Conservation (phyloP, 1,139 yeast genomes). For the Sugiyamaella novakii region DNA sequence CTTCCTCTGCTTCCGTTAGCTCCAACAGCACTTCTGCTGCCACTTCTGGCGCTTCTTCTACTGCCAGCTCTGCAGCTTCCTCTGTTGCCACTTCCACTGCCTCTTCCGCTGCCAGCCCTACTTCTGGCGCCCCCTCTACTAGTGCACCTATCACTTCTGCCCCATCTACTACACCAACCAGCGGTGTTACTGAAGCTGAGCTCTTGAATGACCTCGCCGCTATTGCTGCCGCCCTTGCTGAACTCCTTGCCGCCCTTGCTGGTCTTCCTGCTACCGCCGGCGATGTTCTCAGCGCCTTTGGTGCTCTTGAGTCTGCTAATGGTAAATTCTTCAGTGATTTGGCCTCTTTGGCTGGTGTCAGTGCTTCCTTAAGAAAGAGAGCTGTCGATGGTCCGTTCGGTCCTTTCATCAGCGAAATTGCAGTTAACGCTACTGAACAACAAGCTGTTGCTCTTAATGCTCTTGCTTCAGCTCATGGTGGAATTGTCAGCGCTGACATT, state of each 20-base stretch:
- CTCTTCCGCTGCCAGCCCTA: constrained; percentile 3
- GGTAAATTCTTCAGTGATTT: constrained; percentile 11
- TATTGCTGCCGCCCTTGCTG: constrained; percentile 10
- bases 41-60: constrained; percentile 6
- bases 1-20: background rate
- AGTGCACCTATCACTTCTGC: constrained; percentile 6
- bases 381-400: constrained; percentile 2
- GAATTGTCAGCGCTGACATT: constrained; percentile 2
- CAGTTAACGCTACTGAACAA: constrained; percentile 14
- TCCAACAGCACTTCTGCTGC: constrained; percentile 6
- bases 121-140: constrained; percentile 1
- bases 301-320: constrained; percentile 5
- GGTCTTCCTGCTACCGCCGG: constrained; percentile 9
- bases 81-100: constrained; percentile 5
- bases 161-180: constrained; percentile 6
- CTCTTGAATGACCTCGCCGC: constrained; percentile 3
- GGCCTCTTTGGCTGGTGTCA: constrained; percentile 9
- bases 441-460: constrained; percentile 1
- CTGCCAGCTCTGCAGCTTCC: constrained; percentile 6
- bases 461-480: constrained; percentile 2
- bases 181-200: constrained; percentile 5
- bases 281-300: constrained; percentile 11
- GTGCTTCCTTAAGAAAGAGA: constrained; percentile 12
- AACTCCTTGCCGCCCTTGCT: constrained; percentile 9
- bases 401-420: constrained; percentile 1